Base-by-base conservation (phyloP, 331 rosid species). In the Quercus phellos region DNA sequence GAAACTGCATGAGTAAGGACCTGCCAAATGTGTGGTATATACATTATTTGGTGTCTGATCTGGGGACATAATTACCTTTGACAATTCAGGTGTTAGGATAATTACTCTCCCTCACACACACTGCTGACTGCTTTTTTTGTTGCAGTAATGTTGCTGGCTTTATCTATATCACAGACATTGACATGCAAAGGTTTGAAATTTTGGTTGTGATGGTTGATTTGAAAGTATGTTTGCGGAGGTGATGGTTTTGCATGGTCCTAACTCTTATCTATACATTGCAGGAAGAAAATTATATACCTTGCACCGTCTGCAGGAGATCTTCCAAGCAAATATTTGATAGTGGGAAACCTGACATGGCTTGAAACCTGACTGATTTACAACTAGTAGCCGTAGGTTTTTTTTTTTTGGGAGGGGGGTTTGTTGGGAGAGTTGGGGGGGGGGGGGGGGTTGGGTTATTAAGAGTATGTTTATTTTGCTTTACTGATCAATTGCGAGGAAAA, bases 71-170 rank as follows among this genome's bases (percentile, higher is more conserved):
- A 29, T 21, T 21, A 29, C 22, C 34, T 66, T 34, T 8, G 76
- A 53, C 7, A 7, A 30, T 17, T 21, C 1, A 77, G 69, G n/a
- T 12, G 6, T 16, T 0, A 77, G 69, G n/a, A 19, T 4, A 42
- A 46, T 19, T 5, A 70, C 72, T 29, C 26, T 74, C 56, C 19
- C 78, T 73, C 46, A 13, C 51, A 16, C 30, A 18, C 27, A 24
- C n/a, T 8, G 66, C 67, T 79, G 32, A 79, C 61, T 17, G 38
- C 70, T 71, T 14, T 80, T 19, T 56, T 77, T 78, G 76, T 61
- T 86, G 87, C 90, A 91, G 98, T 79, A 92, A 94, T 73, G 94
- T 92, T 74, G 98, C 98, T 32, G 99, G 99, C 42, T 94, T 94
- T 78, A 86, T 94, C 72, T 90, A 71, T 69, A 85, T 92, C 72